phyloP scores from a whole-genome alignment of 257 asterid genomes.

The Petunia axillaris region DNA sequence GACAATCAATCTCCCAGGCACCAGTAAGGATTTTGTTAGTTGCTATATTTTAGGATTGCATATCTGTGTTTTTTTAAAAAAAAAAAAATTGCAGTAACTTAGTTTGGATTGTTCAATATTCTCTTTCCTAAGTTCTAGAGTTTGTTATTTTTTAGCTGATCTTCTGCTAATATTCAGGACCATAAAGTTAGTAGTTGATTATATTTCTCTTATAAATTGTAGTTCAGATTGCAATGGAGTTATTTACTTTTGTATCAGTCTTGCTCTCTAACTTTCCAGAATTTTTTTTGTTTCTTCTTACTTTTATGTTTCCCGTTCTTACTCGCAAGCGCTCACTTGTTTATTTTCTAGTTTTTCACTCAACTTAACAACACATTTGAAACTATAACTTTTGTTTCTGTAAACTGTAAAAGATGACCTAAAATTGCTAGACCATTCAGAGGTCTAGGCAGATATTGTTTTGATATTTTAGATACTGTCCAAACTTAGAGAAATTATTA shows the following conservation, averaged over 20 bases:
- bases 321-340: no score
- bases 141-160: background rate
- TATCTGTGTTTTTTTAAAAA: background rate
- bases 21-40: slow-evolving; percentile 40
- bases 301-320: no score
- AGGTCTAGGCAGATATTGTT: background rate
- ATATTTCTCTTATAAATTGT: no score
- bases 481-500: background rate
- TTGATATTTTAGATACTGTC: background rate
- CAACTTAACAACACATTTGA: background rate
- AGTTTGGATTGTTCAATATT: background rate
- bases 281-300: no score
- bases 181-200: background rate
- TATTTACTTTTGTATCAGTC: no score
- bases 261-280: no score
- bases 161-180: background rate
- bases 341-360: no score
- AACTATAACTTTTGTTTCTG: background rate
- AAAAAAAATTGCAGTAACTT: no score
- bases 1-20: slow-evolving; percentile 40
- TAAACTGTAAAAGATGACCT: background rate
- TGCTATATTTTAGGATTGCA: background rate
- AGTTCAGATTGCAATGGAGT: no score
- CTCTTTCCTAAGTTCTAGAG: background rate
- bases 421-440: background rate